Evolutionary conservation across 371 early-diverging fungal genomes (phyloP).

Genomic region (Lichtheimia ornata): DNA sequence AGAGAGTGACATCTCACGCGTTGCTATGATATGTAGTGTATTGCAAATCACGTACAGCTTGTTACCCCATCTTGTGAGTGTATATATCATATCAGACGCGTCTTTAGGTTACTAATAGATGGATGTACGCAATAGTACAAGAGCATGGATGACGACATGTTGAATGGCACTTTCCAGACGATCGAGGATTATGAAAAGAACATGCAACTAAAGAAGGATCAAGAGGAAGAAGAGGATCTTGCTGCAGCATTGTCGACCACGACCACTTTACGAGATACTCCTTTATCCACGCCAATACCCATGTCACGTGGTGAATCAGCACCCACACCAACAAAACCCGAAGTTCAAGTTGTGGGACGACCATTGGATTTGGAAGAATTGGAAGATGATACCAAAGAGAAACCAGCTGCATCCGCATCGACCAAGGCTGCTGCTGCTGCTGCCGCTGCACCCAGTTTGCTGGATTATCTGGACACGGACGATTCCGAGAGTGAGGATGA

Average conservation of each 20-base stretch:
- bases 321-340: not conserved
- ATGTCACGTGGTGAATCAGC: constrained; percentile 6
- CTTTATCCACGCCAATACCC: not conserved
- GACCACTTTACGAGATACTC: not conserved
- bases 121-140: constrained; percentile 10
- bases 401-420: too few relatives aligned
- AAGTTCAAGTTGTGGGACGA: not conserved
- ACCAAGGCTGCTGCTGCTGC: too few relatives aligned
- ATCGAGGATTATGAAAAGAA: not conserved
- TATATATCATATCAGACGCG: not conserved
- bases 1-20: too few relatives aligned
- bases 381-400: too few relatives aligned
- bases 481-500: constrained; percentile 9
- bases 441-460: not conserved
- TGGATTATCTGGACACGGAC: not conserved
- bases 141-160: constrained; percentile 13
- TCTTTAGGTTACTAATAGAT: not conserved
- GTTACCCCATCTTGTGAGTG: too few relatives aligned
- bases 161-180: constrained; percentile 20
- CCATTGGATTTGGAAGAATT: constrained; percentile 9
- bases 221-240: not conserved
- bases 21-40: too few relatives aligned
- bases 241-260: not conserved
- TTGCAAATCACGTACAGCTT: too few relatives aligned
- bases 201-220: not conserved